Percentiles rank a stretch among this genome's conserved stretches.
Conservation (phyloP, 768 basidiomycete species). For the Harrya chromipes region DNA sequence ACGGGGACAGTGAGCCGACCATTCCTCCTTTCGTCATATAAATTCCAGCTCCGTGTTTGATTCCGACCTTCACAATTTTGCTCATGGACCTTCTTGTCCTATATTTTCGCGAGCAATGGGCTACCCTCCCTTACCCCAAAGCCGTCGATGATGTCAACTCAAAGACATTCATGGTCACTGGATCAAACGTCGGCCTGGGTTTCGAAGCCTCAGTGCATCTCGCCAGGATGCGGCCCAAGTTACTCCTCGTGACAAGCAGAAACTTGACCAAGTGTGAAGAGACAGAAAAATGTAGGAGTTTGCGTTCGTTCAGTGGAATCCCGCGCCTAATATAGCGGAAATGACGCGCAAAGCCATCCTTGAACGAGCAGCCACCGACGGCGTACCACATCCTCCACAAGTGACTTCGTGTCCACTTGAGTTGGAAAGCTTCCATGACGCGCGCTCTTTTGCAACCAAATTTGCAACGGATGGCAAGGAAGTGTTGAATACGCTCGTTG, state of each 20-base stretch:
- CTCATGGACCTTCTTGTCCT: too few relatives aligned
- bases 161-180: slow-evolving; percentile 49
- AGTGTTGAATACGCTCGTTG: slow-evolving; percentile 30
- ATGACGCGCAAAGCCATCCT: slow-evolving; percentile 11
- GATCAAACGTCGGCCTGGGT: slow-evolving; percentile 46
- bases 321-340: background rate
- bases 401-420: slow-evolving; percentile 33
- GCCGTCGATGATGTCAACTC: slow-evolving; percentile 35
- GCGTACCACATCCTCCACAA: slow-evolving; percentile 6
- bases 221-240: slow-evolving; percentile 29
- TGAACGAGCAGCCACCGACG: slow-evolving; percentile 8
- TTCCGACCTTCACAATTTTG: too few relatives aligned
- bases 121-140: slow-evolving; percentile 11
- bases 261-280: slow-evolving; percentile 25
- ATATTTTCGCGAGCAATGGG: slow-evolving; percentile 26
- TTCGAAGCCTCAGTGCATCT: slow-evolving; percentile 32
- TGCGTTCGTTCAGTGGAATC: background rate
- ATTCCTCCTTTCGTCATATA: too few relatives aligned
- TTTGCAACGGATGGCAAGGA: slow-evolving; percentile 23
- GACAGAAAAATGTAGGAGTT: slow-evolving; percentile 15
- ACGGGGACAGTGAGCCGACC: too few relatives aligned
- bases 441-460: slow-evolving; percentile 31
- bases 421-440: slow-evolving; percentile 31
- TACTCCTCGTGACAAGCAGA: slow-evolving; percentile 35
- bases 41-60: too few relatives aligned